Evolutionary conservation across 306 rosid genomes (phyloP), one percentile per base, ranked within the genome.

Genomic region (Fragaria nilgerrensis): DNA sequence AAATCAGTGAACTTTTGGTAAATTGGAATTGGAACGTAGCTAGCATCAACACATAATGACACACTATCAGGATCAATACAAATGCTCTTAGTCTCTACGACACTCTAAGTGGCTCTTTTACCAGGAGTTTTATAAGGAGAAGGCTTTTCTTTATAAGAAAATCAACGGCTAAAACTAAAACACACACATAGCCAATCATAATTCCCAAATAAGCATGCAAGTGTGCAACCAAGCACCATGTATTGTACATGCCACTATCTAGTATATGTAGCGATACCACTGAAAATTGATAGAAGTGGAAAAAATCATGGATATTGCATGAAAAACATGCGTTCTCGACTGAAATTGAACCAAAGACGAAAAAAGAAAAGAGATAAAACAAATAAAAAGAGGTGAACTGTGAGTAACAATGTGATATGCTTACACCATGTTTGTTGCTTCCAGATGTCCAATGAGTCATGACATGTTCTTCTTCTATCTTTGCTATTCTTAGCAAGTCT

Each of bases 351-450:
- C 62, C 62, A 19, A 20, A 52, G 36, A 52, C 20, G n/a, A 52
- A 20, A 52, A 52, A 19, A 19, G 50, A 19, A 20, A 41, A 53
- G 2, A 53, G 9, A 20, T 0, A 20, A n/a, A 53, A 7, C 9
- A 20, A 22, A 0, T 9, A 22, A 22, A 50, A 53, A 56, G 34
- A 55, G 23, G 37, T 55, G 76, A 55, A 55, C 29, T 36, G 27
- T 39, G 36, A 68, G 29, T 29, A 19, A 37, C 34, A 36, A n/a
- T 22, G 9, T 36, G 17, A 73, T 39, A 27, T 23, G 55, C 27
- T 43, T 17, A 58, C 41, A 56, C 77, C 69, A 59, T 58, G 69
- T 43, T 74, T 74, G 68, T 74, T 74, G 56, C 68, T 6, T 58
- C 43, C 67, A 74, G 68, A 62, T 62, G 68, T 62, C n/a, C n/a